phyloP scores from a whole-genome alignment of 2,329 filamentous ascomycete genomes.

The Neonectria coccinea region DNA sequence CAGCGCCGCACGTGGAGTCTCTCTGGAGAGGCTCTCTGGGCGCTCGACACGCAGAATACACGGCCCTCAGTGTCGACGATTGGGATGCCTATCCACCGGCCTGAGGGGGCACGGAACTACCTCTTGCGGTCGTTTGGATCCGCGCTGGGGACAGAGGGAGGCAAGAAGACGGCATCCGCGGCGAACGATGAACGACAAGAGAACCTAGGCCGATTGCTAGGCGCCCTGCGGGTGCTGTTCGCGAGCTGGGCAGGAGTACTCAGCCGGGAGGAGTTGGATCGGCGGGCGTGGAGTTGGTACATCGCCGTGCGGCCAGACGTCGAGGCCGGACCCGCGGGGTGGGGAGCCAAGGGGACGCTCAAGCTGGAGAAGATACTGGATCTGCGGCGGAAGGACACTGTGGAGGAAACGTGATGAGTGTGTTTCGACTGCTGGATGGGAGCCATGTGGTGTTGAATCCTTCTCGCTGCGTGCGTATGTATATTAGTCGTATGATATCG shows the following conservation, averaged over 20 bases:
- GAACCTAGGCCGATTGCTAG: constrained; percentile 77
- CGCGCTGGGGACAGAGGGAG: constrained; percentile 47
- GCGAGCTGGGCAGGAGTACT: constrained; percentile 79
- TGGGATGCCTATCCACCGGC: constrained; percentile 78
- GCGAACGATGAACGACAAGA: constrained; percentile 72
- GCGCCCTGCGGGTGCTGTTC: constrained; percentile 77
- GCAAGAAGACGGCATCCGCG: constrained; percentile 57
- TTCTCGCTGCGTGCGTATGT: background rate
- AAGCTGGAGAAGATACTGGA: constrained; percentile 74
- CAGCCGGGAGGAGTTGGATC: constrained; percentile 74
- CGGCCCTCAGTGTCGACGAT: constrained; percentile 53
- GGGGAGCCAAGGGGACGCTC: constrained; percentile 83
- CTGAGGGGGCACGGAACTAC: constrained; percentile 74
- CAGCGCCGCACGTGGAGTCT: constrained; percentile 54
- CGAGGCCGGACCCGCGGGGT: constrained; percentile 78
- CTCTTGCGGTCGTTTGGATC: constrained; percentile 70
- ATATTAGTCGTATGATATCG: constrained; percentile 26
- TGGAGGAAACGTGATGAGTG: constrained; percentile 4
- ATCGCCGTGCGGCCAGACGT: constrained; percentile 80
- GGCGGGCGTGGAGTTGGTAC: constrained; percentile 86
- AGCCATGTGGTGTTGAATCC: background rate
- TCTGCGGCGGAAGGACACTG: constrained; percentile 55
- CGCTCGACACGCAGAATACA: constrained; percentile 66
- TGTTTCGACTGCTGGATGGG: background rate
- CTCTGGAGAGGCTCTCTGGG: constrained; percentile 69